phyloP scores from a whole-genome alignment of 768 basidiomycete genomes.

The Leccinum barrowsii region DNA sequence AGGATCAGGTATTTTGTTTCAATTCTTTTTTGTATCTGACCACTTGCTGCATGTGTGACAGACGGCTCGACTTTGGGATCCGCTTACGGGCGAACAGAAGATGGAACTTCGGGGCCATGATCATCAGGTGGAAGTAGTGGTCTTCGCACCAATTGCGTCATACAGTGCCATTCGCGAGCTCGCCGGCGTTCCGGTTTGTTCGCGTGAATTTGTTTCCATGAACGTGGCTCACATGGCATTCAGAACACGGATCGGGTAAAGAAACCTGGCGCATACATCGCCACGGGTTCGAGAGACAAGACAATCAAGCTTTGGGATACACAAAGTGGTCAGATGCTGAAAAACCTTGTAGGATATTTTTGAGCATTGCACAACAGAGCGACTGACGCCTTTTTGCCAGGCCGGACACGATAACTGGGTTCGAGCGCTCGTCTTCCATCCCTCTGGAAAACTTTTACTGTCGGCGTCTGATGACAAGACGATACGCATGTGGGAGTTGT shows the following conservation, averaged over 20 bases:
- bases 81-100: conserved; percentile 70
- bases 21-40: not conserved
- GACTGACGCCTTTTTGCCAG: conserved; percentile 32
- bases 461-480: conserved; percentile 93
- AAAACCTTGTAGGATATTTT: conserved; percentile 56
- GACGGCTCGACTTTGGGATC: conserved; percentile 79
- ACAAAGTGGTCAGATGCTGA: conserved; percentile 73
- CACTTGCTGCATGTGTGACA: conserved; percentile 26
- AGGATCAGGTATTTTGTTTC: conserved; percentile 67
- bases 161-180: conserved; percentile 77
- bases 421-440: conserved; percentile 84
- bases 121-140: conserved; percentile 77
- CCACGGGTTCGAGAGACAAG: conserved; percentile 88
- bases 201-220: conserved; percentile 1
- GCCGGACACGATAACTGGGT: conserved; percentile 90
- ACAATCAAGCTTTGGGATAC: conserved; percentile 90
- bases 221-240: not conserved
- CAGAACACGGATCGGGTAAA: conserved; percentile 51
- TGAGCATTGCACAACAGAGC: not conserved
- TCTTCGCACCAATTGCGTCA: conserved; percentile 74
- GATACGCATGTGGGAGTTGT: conserved; percentile 85
- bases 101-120: conserved; percentile 85
- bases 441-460: conserved; percentile 84
- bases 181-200: conserved; percentile 62
- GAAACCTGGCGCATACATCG: conserved; percentile 57